Conservation (phyloP, 148 eudicot genomes). For the Camellia granthamiana region DNA sequence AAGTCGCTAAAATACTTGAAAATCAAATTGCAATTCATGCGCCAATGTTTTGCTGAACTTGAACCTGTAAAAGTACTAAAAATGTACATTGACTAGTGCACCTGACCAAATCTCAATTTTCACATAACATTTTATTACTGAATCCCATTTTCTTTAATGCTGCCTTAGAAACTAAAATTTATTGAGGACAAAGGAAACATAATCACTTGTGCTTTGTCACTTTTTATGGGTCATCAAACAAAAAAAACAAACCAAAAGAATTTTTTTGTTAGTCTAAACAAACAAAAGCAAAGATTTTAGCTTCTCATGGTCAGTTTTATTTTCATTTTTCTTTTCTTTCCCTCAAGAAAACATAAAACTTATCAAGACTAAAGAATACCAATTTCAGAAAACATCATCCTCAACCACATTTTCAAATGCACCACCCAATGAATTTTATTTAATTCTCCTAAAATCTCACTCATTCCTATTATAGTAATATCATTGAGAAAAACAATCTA, state of each 20-base stretch:
- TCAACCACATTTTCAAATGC: background rate
- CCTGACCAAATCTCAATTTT: background rate
- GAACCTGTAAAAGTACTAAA: too few species aligned
- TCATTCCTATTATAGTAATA: background rate
- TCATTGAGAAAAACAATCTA: background rate
- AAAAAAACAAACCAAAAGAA: too few species aligned
- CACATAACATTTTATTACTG: background rate
- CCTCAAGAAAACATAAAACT: background rate
- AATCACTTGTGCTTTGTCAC: too few species aligned
- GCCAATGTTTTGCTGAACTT: background rate
- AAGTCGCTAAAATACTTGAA: background rate
- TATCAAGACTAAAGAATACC: background rate
- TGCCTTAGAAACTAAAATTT: background rate
- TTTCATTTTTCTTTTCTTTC: background rate
- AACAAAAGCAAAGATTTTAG: too few species aligned
- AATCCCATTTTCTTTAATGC: background rate
- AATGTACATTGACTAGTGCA: background rate
- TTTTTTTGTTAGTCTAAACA: too few species aligned
- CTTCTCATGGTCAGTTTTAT: too few species aligned
- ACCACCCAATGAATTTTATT: background rate
- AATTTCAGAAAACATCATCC: background rate
- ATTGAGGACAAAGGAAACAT: background rate
- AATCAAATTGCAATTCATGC: background rate
- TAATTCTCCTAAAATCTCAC: background rate
- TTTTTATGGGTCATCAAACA: too few species aligned